A percentile compares a stretch with the other conserved stretches of the same genome.
These are phyloP conservation scores for Penicillium sp. DNA, from an alignment of 2,329 filamentous ascomycete species.

Conservation along the genomic window DNA sequence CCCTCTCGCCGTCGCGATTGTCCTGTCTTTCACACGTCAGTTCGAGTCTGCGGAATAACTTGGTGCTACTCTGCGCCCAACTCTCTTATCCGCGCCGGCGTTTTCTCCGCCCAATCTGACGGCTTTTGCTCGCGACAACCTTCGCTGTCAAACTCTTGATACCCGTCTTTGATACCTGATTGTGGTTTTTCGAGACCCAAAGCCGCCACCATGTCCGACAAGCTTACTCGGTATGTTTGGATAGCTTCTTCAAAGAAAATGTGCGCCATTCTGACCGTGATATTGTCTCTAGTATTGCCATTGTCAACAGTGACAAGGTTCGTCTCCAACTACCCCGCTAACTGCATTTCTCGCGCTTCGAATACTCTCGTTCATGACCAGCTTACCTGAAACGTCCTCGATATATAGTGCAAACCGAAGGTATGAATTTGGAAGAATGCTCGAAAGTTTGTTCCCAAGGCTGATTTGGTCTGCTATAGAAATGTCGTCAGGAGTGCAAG, in stretches of 20 bases:
- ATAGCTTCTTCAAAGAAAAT: background rate
- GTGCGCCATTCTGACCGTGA: slow-evolving; percentile 25
- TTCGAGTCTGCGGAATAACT: slow-evolving; percentile 32
- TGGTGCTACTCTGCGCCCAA: slow-evolving; percentile 30
- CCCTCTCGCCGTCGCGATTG: slow-evolving; percentile 28
- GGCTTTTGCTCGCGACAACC: slow-evolving; percentile 6
- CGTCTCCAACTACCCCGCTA: slow-evolving; percentile 42
- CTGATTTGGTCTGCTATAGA: slow-evolving; percentile 59
- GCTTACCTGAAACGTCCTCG: slow-evolving; percentile 48
- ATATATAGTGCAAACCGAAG: slow-evolving; percentile 81
- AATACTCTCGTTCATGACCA: slow-evolving; percentile 30
- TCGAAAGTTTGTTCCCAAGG: background rate
- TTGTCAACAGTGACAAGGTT: slow-evolving; percentile 98
- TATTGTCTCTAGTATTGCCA: slow-evolving; percentile 77
- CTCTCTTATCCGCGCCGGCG: slow-evolving; percentile 19
- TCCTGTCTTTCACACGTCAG: slow-evolving; percentile 22
- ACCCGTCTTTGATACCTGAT: slow-evolving; percentile 21
- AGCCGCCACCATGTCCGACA: slow-evolving; percentile 77
- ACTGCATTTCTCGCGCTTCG: slow-evolving; percentile 46
- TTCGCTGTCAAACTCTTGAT: slow-evolving; percentile 24
- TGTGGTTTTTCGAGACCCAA: slow-evolving; percentile 30
- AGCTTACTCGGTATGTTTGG: slow-evolving; percentile 80
- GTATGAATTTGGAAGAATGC: slow-evolving; percentile 52
- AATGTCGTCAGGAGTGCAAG: slow-evolving; percentile 99
- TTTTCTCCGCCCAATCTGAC: slow-evolving; percentile 9